These are phyloP conservation scores for Pezicula carpinea DNA, from an alignment of 2,329 filamentous ascomycete genomes.

Conservation along the genomic window DNA sequence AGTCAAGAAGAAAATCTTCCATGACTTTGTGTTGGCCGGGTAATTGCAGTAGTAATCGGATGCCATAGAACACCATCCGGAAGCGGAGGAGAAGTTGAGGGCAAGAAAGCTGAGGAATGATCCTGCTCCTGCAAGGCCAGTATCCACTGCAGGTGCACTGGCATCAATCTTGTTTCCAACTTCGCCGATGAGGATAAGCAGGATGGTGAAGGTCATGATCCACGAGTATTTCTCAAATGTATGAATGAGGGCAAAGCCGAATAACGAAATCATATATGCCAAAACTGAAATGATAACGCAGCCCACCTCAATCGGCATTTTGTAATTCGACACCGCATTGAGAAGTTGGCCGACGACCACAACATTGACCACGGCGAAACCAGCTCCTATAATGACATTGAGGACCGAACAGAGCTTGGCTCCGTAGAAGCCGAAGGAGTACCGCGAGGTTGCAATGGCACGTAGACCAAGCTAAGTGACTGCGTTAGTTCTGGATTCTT, in stretches of 20 bases:
- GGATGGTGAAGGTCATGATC: constrained; percentile 41
- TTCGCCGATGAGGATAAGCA: constrained; percentile 43
- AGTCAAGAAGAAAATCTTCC: constrained; percentile 26
- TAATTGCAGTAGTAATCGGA: constrained; percentile 30
- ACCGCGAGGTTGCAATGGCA: constrained; percentile 39
- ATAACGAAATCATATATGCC: constrained; percentile 24
- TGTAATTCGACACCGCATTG: constrained; percentile 29
- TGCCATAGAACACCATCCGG: constrained; percentile 27
- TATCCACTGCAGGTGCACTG: constrained; percentile 26
- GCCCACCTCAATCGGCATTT: constrained; percentile 36
- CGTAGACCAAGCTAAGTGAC: constrained; percentile 30
- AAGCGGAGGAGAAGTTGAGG: constrained; percentile 24
- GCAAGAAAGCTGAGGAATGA: constrained; percentile 24
- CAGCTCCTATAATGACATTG: constrained; percentile 41
- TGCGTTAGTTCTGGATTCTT: neutral
- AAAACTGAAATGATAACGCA: constrained; percentile 25
- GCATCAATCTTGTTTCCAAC: constrained; percentile 39
- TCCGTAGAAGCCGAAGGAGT: constrained; percentile 46
- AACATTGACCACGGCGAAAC: constrained; percentile 37
- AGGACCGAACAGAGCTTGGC: constrained; percentile 42
- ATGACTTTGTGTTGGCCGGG: constrained; percentile 25
- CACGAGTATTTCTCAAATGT: constrained; percentile 45
- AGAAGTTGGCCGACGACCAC: constrained; percentile 37
- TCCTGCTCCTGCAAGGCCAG: constrained; percentile 31
- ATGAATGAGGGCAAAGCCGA: constrained; percentile 36